Conservation (phyloP, 2,329 filamentous ascomycete genomes). For the Talaromyces islandicus region DNA sequence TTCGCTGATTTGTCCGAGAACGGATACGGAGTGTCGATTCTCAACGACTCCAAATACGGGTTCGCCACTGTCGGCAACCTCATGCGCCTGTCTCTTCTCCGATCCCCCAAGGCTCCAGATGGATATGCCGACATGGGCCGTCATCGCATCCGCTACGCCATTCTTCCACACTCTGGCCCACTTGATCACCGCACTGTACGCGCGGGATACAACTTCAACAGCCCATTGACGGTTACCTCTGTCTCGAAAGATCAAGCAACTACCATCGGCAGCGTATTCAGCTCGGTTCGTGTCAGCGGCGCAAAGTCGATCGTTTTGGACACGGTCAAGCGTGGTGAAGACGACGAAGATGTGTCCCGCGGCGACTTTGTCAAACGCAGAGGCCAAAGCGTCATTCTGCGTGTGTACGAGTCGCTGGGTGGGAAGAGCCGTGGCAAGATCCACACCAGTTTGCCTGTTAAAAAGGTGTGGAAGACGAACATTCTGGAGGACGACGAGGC, state of each 20-base stretch:
- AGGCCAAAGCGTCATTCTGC: conserved; percentile 73
- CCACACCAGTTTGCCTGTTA: conserved; percentile 62
- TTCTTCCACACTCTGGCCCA: conserved; percentile 73
- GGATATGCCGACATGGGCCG: conserved; percentile 89
- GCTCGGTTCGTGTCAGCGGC: conserved; percentile 63
- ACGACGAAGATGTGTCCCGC: conserved; percentile 62
- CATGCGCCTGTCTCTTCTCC: conserved; percentile 82
- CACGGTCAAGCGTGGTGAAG: conserved; percentile 86
- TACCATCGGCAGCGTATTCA: conserved; percentile 27
- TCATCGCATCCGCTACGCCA: conserved; percentile 83
- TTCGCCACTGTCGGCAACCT: conserved; percentile 84
- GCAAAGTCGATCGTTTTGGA: conserved; percentile 70
- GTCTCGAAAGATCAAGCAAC: conserved; percentile 22
- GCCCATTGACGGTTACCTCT: conserved; percentile 57
- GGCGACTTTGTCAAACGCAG: conserved; percentile 59
- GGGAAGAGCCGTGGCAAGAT: conserved; percentile 70
- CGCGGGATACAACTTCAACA: conserved; percentile 87
- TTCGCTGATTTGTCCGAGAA: conserved; percentile 87
- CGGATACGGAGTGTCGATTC: conserved; percentile 82
- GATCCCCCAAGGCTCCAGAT: conserved; percentile 87
- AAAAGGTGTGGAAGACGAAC: conserved; percentile 76
- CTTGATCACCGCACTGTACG: conserved; percentile 69
- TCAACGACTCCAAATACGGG: conserved; percentile 95
- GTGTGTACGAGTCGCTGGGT: conserved; percentile 84
- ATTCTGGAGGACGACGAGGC: conserved; percentile 81